phyloP scores from a whole-genome alignment of 108 stramenopile genomes.

The Fragilaria crotonensis region DNA sequence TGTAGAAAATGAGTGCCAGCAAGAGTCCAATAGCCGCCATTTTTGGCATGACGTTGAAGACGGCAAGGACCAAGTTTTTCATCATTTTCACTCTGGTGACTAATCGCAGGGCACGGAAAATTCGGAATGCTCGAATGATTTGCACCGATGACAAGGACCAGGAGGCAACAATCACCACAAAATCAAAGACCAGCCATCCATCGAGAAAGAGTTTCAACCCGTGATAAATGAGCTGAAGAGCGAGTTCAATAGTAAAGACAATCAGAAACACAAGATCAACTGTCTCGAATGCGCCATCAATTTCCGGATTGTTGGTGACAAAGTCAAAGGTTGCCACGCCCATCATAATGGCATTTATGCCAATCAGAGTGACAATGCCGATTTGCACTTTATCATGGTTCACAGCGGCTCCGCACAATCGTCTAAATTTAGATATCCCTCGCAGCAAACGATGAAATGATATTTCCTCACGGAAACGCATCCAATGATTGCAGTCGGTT shows the following conservation, averaged over 20 bases:
- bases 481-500: not conserved
- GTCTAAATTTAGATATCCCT: constrained; percentile 18
- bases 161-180: constrained; percentile 48
- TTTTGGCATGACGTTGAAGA: constrained; percentile 26
- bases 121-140: constrained; percentile 70
- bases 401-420: constrained; percentile 34
- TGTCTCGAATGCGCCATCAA: constrained; percentile 28
- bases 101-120: constrained; percentile 67
- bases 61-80: constrained; percentile 44
- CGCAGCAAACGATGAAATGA: not conserved
- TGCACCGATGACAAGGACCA: constrained; percentile 56
- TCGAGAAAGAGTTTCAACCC: constrained; percentile 46
- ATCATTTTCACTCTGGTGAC: constrained; percentile 60
- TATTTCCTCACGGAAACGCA: not conserved
- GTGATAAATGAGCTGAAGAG: constrained; percentile 46
- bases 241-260: constrained; percentile 63
- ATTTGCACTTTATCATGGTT: constrained; percentile 49
- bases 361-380: constrained; percentile 42
- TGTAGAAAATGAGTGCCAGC: constrained; percentile 15
- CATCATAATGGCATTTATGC: constrained; percentile 71
- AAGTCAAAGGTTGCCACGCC: constrained; percentile 61
- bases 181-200: constrained; percentile 67
- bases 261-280: constrained; percentile 47
- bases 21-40: constrained; percentile 6
- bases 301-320: constrained; percentile 27